Percentiles rank a stretch among this genome's conserved stretches.
Conservation (phyloP, 108 stramenopile genomes). For the Nitzschia sp. region DNA sequence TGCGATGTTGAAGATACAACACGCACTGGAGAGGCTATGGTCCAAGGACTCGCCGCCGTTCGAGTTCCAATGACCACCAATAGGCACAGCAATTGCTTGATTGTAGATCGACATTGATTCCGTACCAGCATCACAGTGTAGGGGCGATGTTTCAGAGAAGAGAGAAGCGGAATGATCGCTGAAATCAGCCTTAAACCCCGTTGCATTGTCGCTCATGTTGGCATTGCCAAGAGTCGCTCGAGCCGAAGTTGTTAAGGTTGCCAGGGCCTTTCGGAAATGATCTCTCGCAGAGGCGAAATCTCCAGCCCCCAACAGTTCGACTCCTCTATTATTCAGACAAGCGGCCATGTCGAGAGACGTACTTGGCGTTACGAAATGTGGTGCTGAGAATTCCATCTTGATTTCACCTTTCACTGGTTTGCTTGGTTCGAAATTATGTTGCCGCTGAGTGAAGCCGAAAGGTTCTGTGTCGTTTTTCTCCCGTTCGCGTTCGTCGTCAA, state of each 20-base stretch:
- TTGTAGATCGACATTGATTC: not conserved
- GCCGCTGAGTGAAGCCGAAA: no score
- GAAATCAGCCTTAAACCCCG: not conserved
- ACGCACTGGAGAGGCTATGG: not conserved
- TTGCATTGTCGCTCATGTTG: not conserved
- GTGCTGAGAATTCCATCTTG: not conserved
- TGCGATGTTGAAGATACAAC: constrained; percentile 20
- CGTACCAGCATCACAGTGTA: no score
- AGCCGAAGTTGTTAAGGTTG: not conserved
- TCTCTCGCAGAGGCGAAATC: constrained; percentile 5
- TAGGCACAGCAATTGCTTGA: constrained; percentile 7
- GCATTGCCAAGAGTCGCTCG: not conserved
- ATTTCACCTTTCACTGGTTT: no score
- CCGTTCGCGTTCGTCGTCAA: no score
- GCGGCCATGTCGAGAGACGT: constrained; percentile 5
- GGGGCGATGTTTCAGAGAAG: not conserved
- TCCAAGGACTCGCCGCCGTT: not conserved
- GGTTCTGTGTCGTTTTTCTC: no score
- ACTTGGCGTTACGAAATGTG: no score
- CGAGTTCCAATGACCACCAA: not conserved
- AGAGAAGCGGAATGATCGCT: not conserved
- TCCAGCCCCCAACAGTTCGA: not conserved
- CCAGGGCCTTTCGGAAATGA: constrained; percentile 4
- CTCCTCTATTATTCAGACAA: constrained; percentile 10
- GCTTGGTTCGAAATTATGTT: no score